Base-by-base conservation (phyloP, 2,329 filamentous ascomycete species). In the Parascedosporium putredinis region DNA sequence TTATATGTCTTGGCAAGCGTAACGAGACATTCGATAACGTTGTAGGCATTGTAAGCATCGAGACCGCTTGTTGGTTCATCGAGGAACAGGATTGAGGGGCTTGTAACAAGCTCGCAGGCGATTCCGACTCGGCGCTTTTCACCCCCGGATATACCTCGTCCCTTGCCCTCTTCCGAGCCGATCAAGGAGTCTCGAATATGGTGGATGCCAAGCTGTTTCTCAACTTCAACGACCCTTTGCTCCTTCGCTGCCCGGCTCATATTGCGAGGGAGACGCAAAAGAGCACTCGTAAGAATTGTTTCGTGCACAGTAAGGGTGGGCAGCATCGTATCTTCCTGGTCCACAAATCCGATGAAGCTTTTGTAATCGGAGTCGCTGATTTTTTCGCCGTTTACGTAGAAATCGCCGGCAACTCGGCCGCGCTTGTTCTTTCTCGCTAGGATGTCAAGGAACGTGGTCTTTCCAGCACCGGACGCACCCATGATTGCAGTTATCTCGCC, bases 401-500 rank as follows among this genome's bases (percentile, higher is more conserved):
- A 95, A 52, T 91, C 79, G 18, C 94, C 94, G 7, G 75, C 71
- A 1, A 86, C 79, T 2, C 74, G 66, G 34, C 93, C 94, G 29
- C 89, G 83, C 69, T 98, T 98, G 67, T 97, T 97, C 74, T 97
- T 98, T 55, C 90, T 83, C 7, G 93, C 93, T 44, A 98, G 73
- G 52, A 98, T 95, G 62, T 98, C 93, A 42, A 98, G 72, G 65
- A 98, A 97, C 0, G 89, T 95, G 0, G 93, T 98, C 69, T 98
- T 98, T 52, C 93, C 93, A 38, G 93, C 94, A 25, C 93, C 93
- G 1, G 93, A 98, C 6, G 93, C 91, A 51, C 93, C 93, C 91
- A 98, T 98, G 59, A 98, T 95, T 7, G 93, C 93, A 56, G 91
- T 88, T 6, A 97, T 80, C 64, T 98, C 89, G n/a, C 94, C 94